These are phyloP conservation scores for Neopestalotiopsis sp. DNA, from an alignment of 2,329 filamentous ascomycete species.

Conservation along the genomic window DNA sequence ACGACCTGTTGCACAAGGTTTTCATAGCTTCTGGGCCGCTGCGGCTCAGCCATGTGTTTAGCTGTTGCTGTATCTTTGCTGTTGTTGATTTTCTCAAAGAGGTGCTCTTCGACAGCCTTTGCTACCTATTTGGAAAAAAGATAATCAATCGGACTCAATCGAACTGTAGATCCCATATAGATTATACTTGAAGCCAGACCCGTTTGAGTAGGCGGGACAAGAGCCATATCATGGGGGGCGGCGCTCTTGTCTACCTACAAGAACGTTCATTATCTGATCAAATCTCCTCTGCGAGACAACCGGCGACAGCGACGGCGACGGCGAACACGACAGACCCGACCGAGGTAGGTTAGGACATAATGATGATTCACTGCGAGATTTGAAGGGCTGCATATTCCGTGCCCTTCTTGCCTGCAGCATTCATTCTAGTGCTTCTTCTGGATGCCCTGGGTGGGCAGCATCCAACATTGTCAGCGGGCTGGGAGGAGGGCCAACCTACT, in stretches of 20 bases:
- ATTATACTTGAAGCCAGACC: not conserved
- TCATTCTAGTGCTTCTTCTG: not conserved
- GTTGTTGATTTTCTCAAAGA: not conserved
- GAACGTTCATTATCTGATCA: too few relatives aligned
- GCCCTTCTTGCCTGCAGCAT: conserved; percentile 2
- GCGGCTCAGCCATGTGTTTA: conserved; percentile 15
- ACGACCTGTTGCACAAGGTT: not conserved
- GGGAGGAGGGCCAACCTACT: conserved; percentile 8
- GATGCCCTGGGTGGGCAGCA: not conserved
- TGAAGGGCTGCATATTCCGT: conserved; percentile 6
- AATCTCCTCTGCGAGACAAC: too few relatives aligned
- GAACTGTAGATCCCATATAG: not conserved
- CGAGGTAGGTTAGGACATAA: not conserved
- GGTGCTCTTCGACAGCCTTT: not conserved
- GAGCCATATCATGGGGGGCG: too few relatives aligned
- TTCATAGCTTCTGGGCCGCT: conserved; percentile 6
- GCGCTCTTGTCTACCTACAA: too few relatives aligned
- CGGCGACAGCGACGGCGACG: too few relatives aligned
- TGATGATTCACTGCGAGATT: conserved; percentile 11
- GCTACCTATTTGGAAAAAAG: not conserved
- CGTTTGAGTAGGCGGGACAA: not conserved
- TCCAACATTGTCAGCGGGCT: conserved; percentile 8
- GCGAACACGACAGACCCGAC: too few relatives aligned
- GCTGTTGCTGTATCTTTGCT: not conserved
- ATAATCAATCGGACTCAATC: not conserved